Evolutionary conservation across 108 stramenopile genomes (phyloP).

Genomic region (Cyclotella sp.): DNA sequence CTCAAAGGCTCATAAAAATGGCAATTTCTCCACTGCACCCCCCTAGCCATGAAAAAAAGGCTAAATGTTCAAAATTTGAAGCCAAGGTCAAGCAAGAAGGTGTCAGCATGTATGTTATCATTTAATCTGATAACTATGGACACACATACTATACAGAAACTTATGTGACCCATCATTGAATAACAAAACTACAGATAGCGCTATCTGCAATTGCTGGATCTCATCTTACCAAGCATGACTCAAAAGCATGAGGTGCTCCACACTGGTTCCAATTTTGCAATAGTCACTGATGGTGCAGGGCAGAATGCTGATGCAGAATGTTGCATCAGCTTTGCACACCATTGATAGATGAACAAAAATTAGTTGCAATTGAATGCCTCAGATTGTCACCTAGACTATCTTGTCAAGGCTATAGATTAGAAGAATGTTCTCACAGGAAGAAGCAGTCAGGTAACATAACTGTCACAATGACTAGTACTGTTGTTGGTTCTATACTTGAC

Average conservation of each 20-base stretch:
- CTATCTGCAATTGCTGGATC: conserved; percentile 56
- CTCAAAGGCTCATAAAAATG: too few relatives aligned
- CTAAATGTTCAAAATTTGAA: too few relatives aligned
- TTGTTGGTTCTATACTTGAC: conserved; percentile 53
- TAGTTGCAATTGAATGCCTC: conserved; percentile 56
- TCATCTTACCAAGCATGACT: too few relatives aligned
- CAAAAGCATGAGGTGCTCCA: conserved; percentile 58
- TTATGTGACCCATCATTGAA: conserved; percentile 48
- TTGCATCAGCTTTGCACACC: conserved; percentile 43
- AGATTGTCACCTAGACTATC: conserved; percentile 49
- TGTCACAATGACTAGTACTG: conserved; percentile 41
- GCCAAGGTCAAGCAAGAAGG: conserved; percentile 53
- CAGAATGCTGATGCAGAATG: conserved; percentile 47
- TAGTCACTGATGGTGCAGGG: conserved; percentile 49
- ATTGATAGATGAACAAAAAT: conserved; percentile 43
- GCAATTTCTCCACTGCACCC: too few relatives aligned
- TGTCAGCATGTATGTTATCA: conserved; percentile 53
- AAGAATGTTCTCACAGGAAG: conserved; percentile 51
- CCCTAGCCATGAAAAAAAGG: conserved; percentile 16
- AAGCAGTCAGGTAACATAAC: conserved; percentile 51
- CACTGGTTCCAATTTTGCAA: conserved; percentile 57
- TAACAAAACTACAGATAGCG: conserved; percentile 38
- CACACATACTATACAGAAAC: conserved; percentile 45
- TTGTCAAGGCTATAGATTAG: conserved; percentile 41
- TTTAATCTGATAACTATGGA: conserved; percentile 35